Evolutionary conservation across 2,329 filamentous ascomycete genomes (phyloP).

Genomic region (Stachybotrys chlorohalonatus): DNA sequence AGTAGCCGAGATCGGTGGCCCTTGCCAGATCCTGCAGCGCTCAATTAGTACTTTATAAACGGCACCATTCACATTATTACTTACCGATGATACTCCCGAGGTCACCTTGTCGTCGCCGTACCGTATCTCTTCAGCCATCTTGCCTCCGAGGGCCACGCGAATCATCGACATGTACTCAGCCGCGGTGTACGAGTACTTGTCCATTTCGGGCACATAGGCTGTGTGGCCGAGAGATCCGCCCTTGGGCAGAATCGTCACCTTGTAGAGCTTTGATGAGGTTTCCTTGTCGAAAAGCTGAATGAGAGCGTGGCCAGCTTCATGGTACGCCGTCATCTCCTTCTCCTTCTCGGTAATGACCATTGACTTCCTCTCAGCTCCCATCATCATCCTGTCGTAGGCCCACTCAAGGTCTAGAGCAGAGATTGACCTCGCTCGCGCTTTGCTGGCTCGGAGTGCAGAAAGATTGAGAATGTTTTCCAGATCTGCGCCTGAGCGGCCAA

Average conservation of each 20-base stretch:
- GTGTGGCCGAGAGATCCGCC: conserved; percentile 82
- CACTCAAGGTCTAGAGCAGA: conserved; percentile 80
- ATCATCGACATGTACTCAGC: conserved; percentile 74
- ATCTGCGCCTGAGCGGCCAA: conserved; percentile 90
- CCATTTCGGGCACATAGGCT: conserved; percentile 79
- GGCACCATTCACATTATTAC: conserved; percentile 17
- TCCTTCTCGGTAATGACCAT: conserved; percentile 89
- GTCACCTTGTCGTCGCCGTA: conserved; percentile 90
- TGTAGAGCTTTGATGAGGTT: conserved; percentile 74
- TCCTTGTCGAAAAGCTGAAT: conserved; percentile 73
- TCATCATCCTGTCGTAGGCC: conserved; percentile 96
- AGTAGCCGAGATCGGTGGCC: conserved; percentile 75
- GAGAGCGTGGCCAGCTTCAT: conserved; percentile 91
- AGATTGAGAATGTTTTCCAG: conserved; percentile 96
- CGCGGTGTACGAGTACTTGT: conserved; percentile 84
- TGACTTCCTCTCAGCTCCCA: conserved; percentile 87
- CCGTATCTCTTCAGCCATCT: conserved; percentile 83
- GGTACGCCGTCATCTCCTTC: conserved; percentile 91
- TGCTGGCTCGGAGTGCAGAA: conserved; percentile 88
- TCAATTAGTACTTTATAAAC: conserved; percentile 13
- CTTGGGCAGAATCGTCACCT: conserved; percentile 92
- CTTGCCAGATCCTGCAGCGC: conserved; percentile 63
- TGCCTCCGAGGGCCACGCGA: conserved; percentile 75
- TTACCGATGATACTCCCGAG: conserved; percentile 71
- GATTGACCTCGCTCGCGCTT: conserved; percentile 68